Evolutionary conservation across 192 early-diverging fungal species (phyloP).

Genomic region (Podila verticillata): DNA sequence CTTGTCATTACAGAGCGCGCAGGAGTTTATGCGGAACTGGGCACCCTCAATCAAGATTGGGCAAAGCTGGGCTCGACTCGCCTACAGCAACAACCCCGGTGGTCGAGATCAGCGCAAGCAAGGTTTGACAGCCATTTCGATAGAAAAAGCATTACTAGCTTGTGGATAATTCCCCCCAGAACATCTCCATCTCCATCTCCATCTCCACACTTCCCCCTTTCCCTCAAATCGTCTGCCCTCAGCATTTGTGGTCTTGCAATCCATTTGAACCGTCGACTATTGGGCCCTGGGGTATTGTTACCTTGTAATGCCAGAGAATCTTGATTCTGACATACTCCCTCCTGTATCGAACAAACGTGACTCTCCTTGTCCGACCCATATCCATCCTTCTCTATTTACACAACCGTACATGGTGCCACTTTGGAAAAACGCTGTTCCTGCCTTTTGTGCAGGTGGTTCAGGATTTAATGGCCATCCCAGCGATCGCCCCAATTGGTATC

Average conservation of each 20-base stretch:
- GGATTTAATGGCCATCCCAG: not conserved
- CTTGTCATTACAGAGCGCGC: slow-evolving; percentile 7
- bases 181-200: not conserved
- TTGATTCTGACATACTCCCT: slow-evolving; percentile 45
- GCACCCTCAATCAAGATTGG: slow-evolving; percentile 35
- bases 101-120: slow-evolving; percentile 32
- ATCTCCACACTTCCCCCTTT: not conserved
- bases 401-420: not conserved
- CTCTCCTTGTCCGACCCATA: not conserved
- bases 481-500: not conserved
- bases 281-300: not conserved
- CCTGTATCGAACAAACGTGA: slow-evolving; percentile 3
- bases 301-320: slow-evolving; percentile 15
- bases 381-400: not conserved
- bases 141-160: slow-evolving; percentile 5
- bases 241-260: not conserved
- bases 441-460: not conserved
- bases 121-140: slow-evolving; percentile 51
- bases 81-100: slow-evolving; percentile 33
- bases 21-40: slow-evolving; percentile 24
- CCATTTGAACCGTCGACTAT: not conserved
- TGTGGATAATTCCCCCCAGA: not conserved
- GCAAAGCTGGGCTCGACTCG: slow-evolving; percentile 16
- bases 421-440: too few species aligned
- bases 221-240: not conserved